These are phyloP conservation scores for Chalciporus sp. DNA, from an alignment of 1,284 basidiomycete species.

Conservation along the genomic window DNA sequence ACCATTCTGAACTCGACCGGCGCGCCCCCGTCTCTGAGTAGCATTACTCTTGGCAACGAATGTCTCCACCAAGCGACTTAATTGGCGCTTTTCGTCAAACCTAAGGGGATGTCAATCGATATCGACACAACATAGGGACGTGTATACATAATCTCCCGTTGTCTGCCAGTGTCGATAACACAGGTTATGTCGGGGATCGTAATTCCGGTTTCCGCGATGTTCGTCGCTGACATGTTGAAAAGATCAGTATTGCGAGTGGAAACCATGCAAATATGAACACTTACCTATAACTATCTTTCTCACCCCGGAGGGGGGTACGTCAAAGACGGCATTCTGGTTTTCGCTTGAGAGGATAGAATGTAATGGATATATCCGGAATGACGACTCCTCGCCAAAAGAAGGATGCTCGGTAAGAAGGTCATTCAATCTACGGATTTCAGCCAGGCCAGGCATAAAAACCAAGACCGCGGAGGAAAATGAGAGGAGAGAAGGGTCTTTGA, in stretches of 20 bases:
- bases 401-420: constrained; percentile 83
- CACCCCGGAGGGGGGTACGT: constrained; percentile 77
- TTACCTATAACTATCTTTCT: constrained; percentile 92
- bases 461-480: constrained; percentile 83
- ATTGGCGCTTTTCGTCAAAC: constrained; percentile 97
- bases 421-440: constrained; percentile 88
- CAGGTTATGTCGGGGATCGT: constrained; percentile 99
- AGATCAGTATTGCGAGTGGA: constrained; percentile 72
- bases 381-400: constrained; percentile 64
- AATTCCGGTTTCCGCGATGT: constrained; percentile 88
- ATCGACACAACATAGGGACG: not conserved
- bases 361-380: constrained; percentile 86
- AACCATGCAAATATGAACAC: constrained; percentile 17
- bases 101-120: constrained; percentile 41
- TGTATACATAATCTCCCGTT: constrained; percentile 84
- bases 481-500: constrained; percentile 56
- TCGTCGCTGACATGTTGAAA: constrained; percentile 43
- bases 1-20: constrained; percentile 90
- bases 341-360: constrained; percentile 94
- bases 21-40: constrained; percentile 87
- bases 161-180: constrained; percentile 95
- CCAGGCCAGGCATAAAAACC: constrained; percentile 93
- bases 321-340: constrained; percentile 89
- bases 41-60: constrained; percentile 95
- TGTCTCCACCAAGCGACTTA: constrained; percentile 91